Evolutionary conservation across 768 basidiomycete genomes (phyloP), one percentile per base, ranked within the genome.

Genomic region (Boletus rubropictus): DNA sequence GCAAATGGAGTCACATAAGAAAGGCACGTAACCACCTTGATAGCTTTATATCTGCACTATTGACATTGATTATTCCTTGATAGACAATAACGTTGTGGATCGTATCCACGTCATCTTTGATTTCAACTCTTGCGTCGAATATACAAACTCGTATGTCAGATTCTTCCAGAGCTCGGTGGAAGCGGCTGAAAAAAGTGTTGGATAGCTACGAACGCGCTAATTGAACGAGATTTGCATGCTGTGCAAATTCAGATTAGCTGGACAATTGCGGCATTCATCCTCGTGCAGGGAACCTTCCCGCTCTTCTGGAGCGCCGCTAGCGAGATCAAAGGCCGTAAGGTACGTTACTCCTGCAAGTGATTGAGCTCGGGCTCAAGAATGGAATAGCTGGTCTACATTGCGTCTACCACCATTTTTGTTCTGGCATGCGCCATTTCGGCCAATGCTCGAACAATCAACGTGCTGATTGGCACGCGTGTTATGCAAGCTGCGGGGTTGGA

Each of bases 301-400:
- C 56, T 86, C 10, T 29, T 83, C 4, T 89, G 88, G 87, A 77
- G 73, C 44, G 75, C 79, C 0, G 66, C 84, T 21, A 83, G 82
- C 46, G 89, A 91, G 64, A 76, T 90, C 27, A 81, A 79, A 57
- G 89, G 88, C 7, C 71, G 88, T 44, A 89, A 81, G 72, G 81
- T 81, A 52, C 18, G 72, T 61, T 24, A 7, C 15, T 25, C 28
- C 28, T 5, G 15, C 21, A 17, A 9, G 28, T 36, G 27, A 15
- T 14, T 21, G 24, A 34, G 40, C 39, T 14, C 25, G 22, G 34
- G 48, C 44, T 51, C 27, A 50, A 51, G 28, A 15, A 36, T 17
- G 7, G 38, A 47, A 12, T 25, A 80, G 81, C 47, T 73, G 15
- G 76, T 84, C 2, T 84, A 83, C 56, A 53, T 82, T 1, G 42